Percentiles rank a stretch among this genome's conserved stretches.
Evolutionary conservation across 805 yeast species (phyloP).

Genomic region (Candida stauntonica): DNA sequence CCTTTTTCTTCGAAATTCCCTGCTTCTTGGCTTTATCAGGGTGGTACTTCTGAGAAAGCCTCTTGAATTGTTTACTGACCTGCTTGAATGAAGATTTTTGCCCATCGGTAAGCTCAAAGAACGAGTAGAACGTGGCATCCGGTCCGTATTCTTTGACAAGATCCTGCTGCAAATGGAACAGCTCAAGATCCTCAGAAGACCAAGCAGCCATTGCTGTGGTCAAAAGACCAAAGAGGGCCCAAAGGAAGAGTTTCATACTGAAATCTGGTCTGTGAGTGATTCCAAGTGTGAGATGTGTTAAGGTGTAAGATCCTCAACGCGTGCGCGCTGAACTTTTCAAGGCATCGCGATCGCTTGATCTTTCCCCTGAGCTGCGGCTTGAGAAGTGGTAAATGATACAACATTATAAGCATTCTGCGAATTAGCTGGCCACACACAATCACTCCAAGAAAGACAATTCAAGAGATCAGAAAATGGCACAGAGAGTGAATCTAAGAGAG

Average conservation of each 20-base stretch:
- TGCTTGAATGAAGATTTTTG: constrained; percentile 37
- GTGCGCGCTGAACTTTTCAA: too few species aligned
- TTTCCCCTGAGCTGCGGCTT: too few species aligned
- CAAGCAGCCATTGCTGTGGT: constrained; percentile 38
- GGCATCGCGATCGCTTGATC: too few species aligned
- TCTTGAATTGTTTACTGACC: constrained; percentile 64
- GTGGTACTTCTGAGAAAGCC: constrained; percentile 66
- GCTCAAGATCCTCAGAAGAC: constrained; percentile 71
- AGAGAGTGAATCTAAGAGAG: constrained; percentile 18
- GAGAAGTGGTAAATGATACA: too few species aligned
- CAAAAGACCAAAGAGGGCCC: constrained; percentile 10
- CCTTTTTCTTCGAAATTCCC: constrained; percentile 32
- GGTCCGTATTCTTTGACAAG: constrained; percentile 33
- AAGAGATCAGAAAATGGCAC: constrained; percentile 11
- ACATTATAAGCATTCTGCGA: too few species aligned
- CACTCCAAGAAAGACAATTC: neutral
- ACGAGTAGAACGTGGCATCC: constrained; percentile 29
- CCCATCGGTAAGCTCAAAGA: constrained; percentile 19
- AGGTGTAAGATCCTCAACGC: neutral
- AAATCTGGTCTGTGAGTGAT: neutral
- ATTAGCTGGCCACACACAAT: neutral
- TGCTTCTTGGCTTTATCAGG: constrained; percentile 64
- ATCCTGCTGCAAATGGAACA: constrained; percentile 67
- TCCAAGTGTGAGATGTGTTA: neutral
- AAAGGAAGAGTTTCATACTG: constrained; percentile 17